Evolutionary conservation across 2,329 filamentous ascomycete genomes (phyloP).

Genomic region (Ophiostoma sp.): DNA sequence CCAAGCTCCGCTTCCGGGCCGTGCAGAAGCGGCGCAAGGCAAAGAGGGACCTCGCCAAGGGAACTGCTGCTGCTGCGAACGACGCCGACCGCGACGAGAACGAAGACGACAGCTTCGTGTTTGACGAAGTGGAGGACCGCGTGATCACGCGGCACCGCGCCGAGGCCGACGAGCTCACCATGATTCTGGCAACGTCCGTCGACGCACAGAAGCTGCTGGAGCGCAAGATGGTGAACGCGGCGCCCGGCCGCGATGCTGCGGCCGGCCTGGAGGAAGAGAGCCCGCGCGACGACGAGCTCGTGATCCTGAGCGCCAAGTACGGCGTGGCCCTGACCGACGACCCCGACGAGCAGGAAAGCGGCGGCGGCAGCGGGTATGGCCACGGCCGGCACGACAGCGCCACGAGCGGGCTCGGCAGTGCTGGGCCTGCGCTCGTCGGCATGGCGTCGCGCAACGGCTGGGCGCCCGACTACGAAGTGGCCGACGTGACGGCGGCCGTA

Average conservation of each 20-base stretch:
- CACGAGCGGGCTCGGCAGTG: constrained; percentile 7
- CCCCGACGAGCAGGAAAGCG: constrained; percentile 15
- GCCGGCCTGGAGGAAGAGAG: neutral
- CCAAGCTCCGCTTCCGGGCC: neutral
- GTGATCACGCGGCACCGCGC: constrained; percentile 35
- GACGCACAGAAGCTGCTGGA: constrained; percentile 36
- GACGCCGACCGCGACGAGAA: constrained; percentile 15
- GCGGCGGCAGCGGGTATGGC: constrained; percentile 23
- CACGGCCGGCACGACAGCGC: constrained; percentile 25
- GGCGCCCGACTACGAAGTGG: constrained; percentile 37
- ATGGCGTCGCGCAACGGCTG: constrained; percentile 29
- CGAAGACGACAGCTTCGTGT: neutral
- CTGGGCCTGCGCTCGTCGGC: constrained; percentile 29
- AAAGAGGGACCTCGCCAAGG: neutral
- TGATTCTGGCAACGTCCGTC: constrained; percentile 40
- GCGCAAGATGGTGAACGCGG: constrained; percentile 29
- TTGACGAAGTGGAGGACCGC: constrained; percentile 23
- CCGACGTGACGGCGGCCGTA: constrained; percentile 46
- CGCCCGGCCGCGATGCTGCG: neutral
- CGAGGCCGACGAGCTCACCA: constrained; percentile 43
- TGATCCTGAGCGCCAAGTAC: constrained; percentile 46
- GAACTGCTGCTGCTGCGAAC: neutral
- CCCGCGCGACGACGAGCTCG: constrained; percentile 34
- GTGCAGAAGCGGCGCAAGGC: constrained; percentile 3
- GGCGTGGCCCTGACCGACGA: constrained; percentile 33